Percentiles rank a stretch among this genome's conserved stretches.
These are phyloP conservation scores for Euphrasia arctica DNA, from an alignment of 305 asterid species.

Conservation along the genomic window DNA sequence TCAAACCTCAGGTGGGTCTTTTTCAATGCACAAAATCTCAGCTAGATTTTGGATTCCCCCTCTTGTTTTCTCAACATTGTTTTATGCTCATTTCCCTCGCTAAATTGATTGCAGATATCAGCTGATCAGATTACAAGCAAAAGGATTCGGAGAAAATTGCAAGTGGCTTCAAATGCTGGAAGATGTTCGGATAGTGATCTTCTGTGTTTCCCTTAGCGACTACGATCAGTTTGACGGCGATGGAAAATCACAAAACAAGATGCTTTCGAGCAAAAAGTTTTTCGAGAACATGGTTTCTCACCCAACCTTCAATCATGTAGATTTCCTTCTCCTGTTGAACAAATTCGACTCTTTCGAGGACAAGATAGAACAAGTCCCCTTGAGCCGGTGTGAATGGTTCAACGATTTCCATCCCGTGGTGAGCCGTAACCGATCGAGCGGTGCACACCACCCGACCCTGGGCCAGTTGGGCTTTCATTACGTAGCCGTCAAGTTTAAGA, in stretches of 20 bases:
- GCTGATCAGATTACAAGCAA: slow-evolving; percentile 83
- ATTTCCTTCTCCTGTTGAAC: slow-evolving; percentile 73
- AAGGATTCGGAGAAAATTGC: slow-evolving; percentile 84
- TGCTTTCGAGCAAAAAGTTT: slow-evolving; percentile 70
- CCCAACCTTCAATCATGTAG: slow-evolving; percentile 79
- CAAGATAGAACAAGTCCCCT: slow-evolving; percentile 66
- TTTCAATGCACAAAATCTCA: too few species aligned
- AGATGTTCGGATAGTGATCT: slow-evolving; percentile 72
- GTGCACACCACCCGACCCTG: slow-evolving; percentile 16
- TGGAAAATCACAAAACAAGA: slow-evolving; percentile 73
- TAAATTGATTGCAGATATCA: slow-evolving; percentile 54
- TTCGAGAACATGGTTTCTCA: slow-evolving; percentile 84
- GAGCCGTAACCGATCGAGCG: slow-evolving; percentile 50
- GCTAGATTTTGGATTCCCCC: too few species aligned
- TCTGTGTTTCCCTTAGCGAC: slow-evolving; percentile 74
- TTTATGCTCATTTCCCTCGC: background rate
- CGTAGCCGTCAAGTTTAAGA: slow-evolving; percentile 79
- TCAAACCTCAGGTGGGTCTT: too few species aligned
- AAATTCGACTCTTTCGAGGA: slow-evolving; percentile 80
- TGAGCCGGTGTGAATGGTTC: slow-evolving; percentile 78
- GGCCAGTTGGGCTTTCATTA: slow-evolving; percentile 62
- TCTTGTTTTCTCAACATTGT: background rate
- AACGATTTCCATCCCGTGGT: slow-evolving; percentile 70
- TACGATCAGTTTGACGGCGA: slow-evolving; percentile 65
- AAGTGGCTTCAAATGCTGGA: slow-evolving; percentile 97